Evolutionary conservation across 208 protist species (phyloP).

Genomic region (Acanthamoeba pearcei): DNA sequence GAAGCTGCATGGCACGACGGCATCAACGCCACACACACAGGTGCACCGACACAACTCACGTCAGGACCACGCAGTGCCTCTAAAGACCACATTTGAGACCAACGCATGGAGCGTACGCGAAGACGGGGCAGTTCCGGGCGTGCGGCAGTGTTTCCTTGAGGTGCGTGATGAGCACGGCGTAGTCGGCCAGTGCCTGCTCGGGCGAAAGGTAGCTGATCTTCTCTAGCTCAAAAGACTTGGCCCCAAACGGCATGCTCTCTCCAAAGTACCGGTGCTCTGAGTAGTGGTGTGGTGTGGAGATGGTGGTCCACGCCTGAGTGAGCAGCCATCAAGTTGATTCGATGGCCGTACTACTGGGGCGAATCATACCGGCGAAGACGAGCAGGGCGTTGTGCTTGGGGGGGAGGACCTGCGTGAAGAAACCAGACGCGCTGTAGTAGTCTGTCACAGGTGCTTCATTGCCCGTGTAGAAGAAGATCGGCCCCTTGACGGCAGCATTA

Average conservation of each 20-base stretch:
- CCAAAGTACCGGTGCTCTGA: conserved; percentile 92
- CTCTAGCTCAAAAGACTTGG: conserved; percentile 45
- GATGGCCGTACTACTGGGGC: no score
- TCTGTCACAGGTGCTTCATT: conserved; percentile 74
- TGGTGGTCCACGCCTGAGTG: no score
- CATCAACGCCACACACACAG: no score
- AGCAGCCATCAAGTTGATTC: no score
- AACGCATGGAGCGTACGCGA: conserved; percentile 68
- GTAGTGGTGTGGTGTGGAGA: not conserved
- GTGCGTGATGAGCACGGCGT: conserved; percentile 86
- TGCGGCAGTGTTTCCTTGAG: conserved; percentile 17
- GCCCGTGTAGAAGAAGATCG: conserved; percentile 72
- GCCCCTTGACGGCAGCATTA: no score
- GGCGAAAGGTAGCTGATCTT: conserved; percentile 84
- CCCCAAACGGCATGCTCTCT: conserved; percentile 86
- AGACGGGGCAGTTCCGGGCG: conserved; percentile 78
- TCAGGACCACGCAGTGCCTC: not conserved
- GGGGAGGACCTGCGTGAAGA: conserved; percentile 87
- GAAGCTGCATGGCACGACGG: conserved; percentile 78
- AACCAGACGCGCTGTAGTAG: conserved; percentile 77
- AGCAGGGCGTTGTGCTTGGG: conserved; percentile 87
- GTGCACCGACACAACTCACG: not conserved
- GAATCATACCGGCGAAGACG: conserved; percentile 84
- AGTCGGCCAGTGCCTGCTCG: conserved; percentile 93
- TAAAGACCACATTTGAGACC: no score